Base-by-base conservation (phyloP, 2,329 filamentous ascomycete genomes). In the Dissoconium aciculare region DNA sequence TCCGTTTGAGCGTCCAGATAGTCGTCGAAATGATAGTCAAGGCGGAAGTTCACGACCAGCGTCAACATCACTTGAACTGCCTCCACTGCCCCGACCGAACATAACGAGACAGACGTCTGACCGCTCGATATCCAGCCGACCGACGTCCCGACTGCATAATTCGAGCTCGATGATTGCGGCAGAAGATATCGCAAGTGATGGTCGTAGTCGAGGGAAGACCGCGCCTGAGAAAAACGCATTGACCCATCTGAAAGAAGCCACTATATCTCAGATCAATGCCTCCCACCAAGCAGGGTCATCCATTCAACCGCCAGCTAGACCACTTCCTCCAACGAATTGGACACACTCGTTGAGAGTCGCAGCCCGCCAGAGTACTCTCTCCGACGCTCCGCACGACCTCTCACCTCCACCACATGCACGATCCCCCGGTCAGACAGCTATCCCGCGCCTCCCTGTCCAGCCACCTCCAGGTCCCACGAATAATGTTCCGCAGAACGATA, bases 1-100 rank as follows among this genome's bases (percentile, higher is more conserved):
- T 11, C 56, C 57, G 3, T 62, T 61, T 37, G 41, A 47, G 21
- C 48, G 53, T 5, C 41, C 49, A n/a, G 50, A 49, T 34, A 44
- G 21, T 49, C 49, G 28, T 39, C 44, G 19, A 41, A 41, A 30
- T 12, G 25, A 26, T 14, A 39, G 33, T 17, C 31, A 33, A 13
- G 24, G 23, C 11, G 30, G 28, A 6, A 44, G 33, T 17, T 44
- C 39, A 16, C 26, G 41, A n/a, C 42, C 42, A 8, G 29, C 32
- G 3, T 38, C 34, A 11, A 38, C 44, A n/a, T 41, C 47, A 2
- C 27, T 41, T n/a, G 47, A 50, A 12, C 40, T 57, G 11, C 49
- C 53, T 21, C 53, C 56, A 5, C 43, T 60, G 4, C 51, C 52
- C 2, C 46, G 43, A 26, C 53, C 56, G 3, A 56, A 48, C 4